Evolutionary conservation across 257 asterid species (phyloP), one percentile per base, ranked within the genome.

Genomic region (Scutellaria baicalensis): DNA sequence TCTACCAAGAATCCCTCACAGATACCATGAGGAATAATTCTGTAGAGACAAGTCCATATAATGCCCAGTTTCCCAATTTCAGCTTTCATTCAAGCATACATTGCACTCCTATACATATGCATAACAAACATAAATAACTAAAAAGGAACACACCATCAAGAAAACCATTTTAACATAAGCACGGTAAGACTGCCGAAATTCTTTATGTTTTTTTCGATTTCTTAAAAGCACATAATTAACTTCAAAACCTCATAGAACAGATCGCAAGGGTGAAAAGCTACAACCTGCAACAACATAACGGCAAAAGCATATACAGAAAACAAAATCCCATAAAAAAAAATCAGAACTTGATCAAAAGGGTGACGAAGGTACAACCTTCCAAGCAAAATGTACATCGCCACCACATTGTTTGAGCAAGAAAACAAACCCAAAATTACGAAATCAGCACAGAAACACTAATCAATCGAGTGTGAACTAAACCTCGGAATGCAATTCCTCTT

Each of bases 401-500:
- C 58, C 16, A 35, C 8, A 50, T 9, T 47, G 20, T 12, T 59
- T 21, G 35, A 33, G 13, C 48, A 12, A 48, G 8, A 62, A 55
- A 16, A 48, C 23, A 17, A 43, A 45, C 21, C 27, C 49, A 7
- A 6, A 23, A 6, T 13, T 1, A 27, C 47, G 0, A 64, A 42
- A 44, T 47, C 6, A 8, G 50, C 14, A 36, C 14, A 12, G 39
- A 69, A 16, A 18, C 47, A 52, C 64, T 43, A 44, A 74, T 31
- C 14, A 31, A 52, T 23, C 16, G 66, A 60, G 74, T 13, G 44
- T 31, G 52, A 63, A 59, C 70, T 71, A 57, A 44, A 85, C 96
- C 93, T 86, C 89, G 10, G 81, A 59, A 33, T 76, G 85, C 6
- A 74, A 58, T 59, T 67, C 86, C 11, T 49, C 36, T 18, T 60